A percentile compares a stretch with the other conserved stretches of the same genome.
Evolutionary conservation across 192 early-diverging fungal genomes (phyloP).

Genomic region (Linnemannia zychae): DNA sequence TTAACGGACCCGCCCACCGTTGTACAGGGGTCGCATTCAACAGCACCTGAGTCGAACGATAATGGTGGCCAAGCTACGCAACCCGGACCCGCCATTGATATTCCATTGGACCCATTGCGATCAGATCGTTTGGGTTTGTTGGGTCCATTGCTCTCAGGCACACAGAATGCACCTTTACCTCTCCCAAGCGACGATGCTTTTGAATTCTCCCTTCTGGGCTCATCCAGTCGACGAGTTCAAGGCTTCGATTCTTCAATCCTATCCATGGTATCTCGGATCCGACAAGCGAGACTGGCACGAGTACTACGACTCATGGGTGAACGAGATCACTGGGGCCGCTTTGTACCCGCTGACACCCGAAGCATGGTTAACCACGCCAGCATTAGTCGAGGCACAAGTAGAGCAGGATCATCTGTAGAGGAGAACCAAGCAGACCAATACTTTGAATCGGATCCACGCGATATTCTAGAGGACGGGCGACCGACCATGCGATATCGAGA

Average conservation of each 20-base stretch:
- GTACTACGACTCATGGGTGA: slow-evolving; percentile 29
- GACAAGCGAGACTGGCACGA: slow-evolving; percentile 33
- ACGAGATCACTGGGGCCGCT: slow-evolving; percentile 22
- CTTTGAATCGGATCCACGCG: slow-evolving; percentile 11
- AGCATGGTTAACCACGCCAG: slow-evolving; percentile 46
- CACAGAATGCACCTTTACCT: slow-evolving; percentile 3
- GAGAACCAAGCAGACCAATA: slow-evolving; percentile 21
- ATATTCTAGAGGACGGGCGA: not conserved
- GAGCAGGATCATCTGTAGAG: slow-evolving; percentile 30
- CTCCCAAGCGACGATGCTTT: not conserved
- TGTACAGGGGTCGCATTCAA: not conserved
- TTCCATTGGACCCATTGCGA: not conserved
- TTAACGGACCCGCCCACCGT: not conserved
- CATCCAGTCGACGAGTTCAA: slow-evolving; percentile 3
- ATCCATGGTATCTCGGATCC: slow-evolving; percentile 34
- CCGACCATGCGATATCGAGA: not conserved
- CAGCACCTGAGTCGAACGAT: not conserved
- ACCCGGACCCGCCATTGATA: not conserved
- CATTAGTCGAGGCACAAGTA: slow-evolving; percentile 36
- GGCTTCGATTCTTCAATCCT: slow-evolving; percentile 31
- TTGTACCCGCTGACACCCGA: slow-evolving; percentile 20
- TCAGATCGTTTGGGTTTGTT: slow-evolving; percentile 29
- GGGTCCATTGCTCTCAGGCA: slow-evolving; percentile 38
- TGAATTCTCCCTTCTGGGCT: slow-evolving; percentile 13
- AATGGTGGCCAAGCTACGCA: not conserved